Base-by-base conservation (phyloP, 2,329 filamentous ascomycete species). In the Pezicula rhizophila region DNA sequence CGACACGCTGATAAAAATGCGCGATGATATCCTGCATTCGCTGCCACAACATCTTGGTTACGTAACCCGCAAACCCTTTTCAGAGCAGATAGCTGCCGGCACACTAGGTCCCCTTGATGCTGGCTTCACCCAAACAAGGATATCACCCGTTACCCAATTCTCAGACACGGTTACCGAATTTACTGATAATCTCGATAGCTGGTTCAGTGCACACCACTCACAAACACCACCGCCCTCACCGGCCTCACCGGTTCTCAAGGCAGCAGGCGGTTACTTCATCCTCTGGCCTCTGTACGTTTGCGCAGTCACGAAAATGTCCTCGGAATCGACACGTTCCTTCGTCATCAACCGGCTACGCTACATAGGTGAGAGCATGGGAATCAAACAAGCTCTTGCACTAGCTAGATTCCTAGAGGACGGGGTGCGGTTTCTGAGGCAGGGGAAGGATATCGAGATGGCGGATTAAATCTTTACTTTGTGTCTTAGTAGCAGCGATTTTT, bases 301-400 rank as follows among this genome's bases (percentile, higher is more conserved):
- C 14, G 55, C 39, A 10, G 45, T 48, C 25, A 50, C 50, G 5
- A 42, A 45, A 8, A 31, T 54, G 5, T 37, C 37, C 14, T 39
- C 46, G 0, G 17, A 12, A 1, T 15, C 31, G 5, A 26, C 45
- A n/a, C 47, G 47, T 4, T 15, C 3, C 25, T 53, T 47, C 17
- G 43, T 49, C 1, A 44, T 31, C 4, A 38, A 45, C 2, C 31
- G 77, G 7, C 66, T 82, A 42, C 65, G 66, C 39, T 75, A 71
- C 53, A 78, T 82, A 40, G 75, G 72, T 2, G 68, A 74, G 45
- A 72, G 75, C 42, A 66, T 81, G 4, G 79, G 79, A 11, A 71
- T 83, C 39, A 70, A 71, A 48, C 80, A 80, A 59, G 77, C 78
- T 8, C 68, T 72, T 18, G 74, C 77, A 44, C 57, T 82, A 20